A percentile compares a stretch with the other conserved stretches of the same genome.
phyloP scores from a whole-genome alignment of 805 yeast genomes.

The Suhomyces vadensis region DNA sequence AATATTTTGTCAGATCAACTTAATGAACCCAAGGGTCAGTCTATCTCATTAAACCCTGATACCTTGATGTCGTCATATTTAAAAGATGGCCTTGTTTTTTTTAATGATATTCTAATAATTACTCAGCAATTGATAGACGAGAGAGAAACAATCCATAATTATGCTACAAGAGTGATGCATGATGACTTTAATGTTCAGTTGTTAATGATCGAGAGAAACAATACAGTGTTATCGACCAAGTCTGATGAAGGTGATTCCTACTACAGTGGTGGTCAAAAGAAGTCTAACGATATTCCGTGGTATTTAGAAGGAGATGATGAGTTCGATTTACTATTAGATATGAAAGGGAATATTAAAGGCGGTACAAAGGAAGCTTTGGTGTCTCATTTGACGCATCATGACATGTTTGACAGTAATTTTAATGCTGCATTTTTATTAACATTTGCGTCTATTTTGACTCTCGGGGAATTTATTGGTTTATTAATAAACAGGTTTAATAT shows the following conservation, averaged over 20 bases:
- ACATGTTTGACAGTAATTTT: constrained; percentile 58
- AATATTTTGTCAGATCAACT: constrained; percentile 48
- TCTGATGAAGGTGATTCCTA: constrained; percentile 38
- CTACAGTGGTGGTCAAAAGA: constrained; percentile 34
- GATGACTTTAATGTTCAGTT: constrained; percentile 65
- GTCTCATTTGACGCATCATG: constrained; percentile 78
- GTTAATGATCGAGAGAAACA: constrained; percentile 48
- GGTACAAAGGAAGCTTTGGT: constrained; percentile 79
- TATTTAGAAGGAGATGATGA: constrained; percentile 68
- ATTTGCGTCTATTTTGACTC: constrained; percentile 70
- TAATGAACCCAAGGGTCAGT: constrained; percentile 33
- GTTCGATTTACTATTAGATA: constrained; percentile 55
- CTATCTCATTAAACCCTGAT: constrained; percentile 42
- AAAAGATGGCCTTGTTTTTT: constrained; percentile 32
- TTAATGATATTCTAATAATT: constrained; percentile 37
- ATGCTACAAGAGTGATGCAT: constrained; percentile 77
- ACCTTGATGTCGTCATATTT: constrained; percentile 41
- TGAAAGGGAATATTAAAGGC: constrained; percentile 74
- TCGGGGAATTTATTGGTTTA: constrained; percentile 58
- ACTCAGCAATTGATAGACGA: constrained; percentile 67
- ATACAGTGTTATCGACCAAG: constrained; percentile 38
- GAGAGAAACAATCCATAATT: constrained; percentile 66
- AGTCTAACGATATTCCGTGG: constrained; percentile 60
- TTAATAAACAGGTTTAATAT: constrained; percentile 65
- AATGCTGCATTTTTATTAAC: constrained; percentile 71